Percentiles rank a stretch among this genome's conserved stretches.
Conservation (phyloP, 2,329 filamentous ascomycete genomes). For the Dactylellina drechsleri region DNA sequence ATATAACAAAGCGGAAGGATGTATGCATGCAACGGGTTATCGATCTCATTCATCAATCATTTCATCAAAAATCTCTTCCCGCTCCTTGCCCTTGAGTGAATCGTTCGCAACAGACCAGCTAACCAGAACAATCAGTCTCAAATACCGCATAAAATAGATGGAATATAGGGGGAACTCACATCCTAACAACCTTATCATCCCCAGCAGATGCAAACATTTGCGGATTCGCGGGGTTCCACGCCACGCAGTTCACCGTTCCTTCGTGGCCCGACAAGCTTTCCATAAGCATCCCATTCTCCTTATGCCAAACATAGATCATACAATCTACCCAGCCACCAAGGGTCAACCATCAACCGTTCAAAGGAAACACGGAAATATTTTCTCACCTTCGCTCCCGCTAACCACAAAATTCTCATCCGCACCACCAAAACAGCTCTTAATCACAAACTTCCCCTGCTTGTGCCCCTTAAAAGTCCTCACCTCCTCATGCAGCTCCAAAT, state of each 20-base stretch:
- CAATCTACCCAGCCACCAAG: slow-evolving; percentile 67
- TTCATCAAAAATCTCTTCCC: slow-evolving; percentile 43
- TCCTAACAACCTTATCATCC: slow-evolving; percentile 84
- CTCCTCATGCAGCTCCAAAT: slow-evolving; percentile 77
- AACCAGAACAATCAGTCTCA: slow-evolving; percentile 15
- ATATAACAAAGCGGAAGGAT: not conserved
- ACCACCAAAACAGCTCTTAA: slow-evolving; percentile 85
- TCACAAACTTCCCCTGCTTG: slow-evolving; percentile 78
- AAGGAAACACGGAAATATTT: not conserved
- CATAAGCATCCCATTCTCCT: slow-evolving; percentile 78
- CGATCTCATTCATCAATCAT: slow-evolving; percentile 40
- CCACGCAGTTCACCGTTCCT: slow-evolving; percentile 83
- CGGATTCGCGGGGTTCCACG: slow-evolving; percentile 86
- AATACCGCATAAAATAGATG: not conserved
- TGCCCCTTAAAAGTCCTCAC: slow-evolving; percentile 80
- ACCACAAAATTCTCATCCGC: slow-evolving; percentile 91
- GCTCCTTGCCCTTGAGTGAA: slow-evolving; percentile 44
- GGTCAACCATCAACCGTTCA: too few species aligned
- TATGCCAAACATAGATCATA: slow-evolving; percentile 88
- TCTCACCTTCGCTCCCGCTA: slow-evolving; percentile 86
- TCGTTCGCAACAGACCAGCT: slow-evolving; percentile 43
- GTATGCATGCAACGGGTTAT: not conserved
- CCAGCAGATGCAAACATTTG: slow-evolving; percentile 90
- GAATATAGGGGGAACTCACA: slow-evolving; percentile 69
- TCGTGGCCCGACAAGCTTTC: slow-evolving; percentile 80